Conservation (phyloP, 2,329 filamentous ascomycete genomes). For the Trichoderma atrobrunneum region DNA sequence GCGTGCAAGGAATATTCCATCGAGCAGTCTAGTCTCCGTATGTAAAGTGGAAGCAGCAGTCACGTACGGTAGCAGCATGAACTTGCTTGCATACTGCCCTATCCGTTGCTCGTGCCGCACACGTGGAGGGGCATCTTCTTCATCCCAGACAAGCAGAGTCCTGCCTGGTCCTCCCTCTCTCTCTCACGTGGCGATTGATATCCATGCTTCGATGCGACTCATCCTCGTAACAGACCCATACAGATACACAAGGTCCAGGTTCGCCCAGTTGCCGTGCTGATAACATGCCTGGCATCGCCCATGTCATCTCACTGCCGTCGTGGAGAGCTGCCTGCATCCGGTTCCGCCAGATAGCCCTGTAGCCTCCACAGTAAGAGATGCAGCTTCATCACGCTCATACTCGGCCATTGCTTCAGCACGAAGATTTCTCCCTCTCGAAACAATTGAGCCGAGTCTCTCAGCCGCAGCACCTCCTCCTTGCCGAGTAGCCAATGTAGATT, state of each 20-base stretch:
- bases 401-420: conserved; percentile 41
- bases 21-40: background rate
- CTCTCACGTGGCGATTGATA: background rate
- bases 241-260: background rate
- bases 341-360: conserved; percentile 48
- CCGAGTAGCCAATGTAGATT: conserved; percentile 53
- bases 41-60: background rate
- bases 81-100: background rate
- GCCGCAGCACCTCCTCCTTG: conserved; percentile 38
- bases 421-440: conserved; percentile 41
- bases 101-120: background rate
- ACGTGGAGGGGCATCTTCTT: background rate
- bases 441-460: conserved; percentile 36
- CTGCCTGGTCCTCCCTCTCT: background rate
- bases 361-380: conserved; percentile 57
- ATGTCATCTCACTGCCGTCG: background rate
- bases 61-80: background rate
- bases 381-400: conserved; percentile 40
- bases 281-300: background rate
- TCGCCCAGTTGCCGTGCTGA: background rate
- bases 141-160: background rate
- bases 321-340: background rate
- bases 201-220: background rate
- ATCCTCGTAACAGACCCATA: background rate
- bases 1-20: background rate